Conservation (phyloP, 164 flowering plant species). For the Umbilicus rupestris region DNA sequence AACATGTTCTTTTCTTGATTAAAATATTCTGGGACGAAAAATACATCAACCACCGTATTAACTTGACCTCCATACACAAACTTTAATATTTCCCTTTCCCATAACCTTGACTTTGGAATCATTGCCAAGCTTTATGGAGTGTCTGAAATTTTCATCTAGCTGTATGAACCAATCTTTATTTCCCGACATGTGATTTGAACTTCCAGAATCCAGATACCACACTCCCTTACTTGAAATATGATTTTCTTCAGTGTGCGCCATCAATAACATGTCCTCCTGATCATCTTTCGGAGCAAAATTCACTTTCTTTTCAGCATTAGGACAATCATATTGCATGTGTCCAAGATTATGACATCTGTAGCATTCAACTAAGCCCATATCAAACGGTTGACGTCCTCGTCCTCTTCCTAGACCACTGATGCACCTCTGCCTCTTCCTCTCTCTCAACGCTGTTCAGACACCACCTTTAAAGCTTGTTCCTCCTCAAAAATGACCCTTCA, state of each 20-base stretch:
- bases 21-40: too few relatives aligned
- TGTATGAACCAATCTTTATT: neutral
- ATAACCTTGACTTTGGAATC: neutral
- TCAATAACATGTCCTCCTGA: conserved; percentile 4
- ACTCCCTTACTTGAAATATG: neutral
- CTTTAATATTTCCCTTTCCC: neutral
- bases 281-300: conserved; percentile 21
- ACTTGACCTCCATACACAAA: neutral
- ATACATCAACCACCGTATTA: too few relatives aligned
- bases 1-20: too few relatives aligned
- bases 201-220: conserved; percentile 7
- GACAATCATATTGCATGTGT: conserved; percentile 23
- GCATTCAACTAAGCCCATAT: conserved; percentile 20
- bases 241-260: neutral
- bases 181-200: conserved; percentile 8
- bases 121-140: conserved; percentile 4
- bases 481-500: neutral
- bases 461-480: conserved; percentile 6
- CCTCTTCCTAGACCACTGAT: conserved; percentile 20
- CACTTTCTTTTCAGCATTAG: conserved; percentile 10
- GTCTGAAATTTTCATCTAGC: neutral
- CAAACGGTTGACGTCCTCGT: conserved; percentile 11
- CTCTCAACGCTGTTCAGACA: neutral
- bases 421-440: conserved; percentile 13
- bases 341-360: conserved; percentile 19